Conservation (phyloP, 2,329 filamentous ascomycete species). For the Chrysosporium queenslandicum region DNA sequence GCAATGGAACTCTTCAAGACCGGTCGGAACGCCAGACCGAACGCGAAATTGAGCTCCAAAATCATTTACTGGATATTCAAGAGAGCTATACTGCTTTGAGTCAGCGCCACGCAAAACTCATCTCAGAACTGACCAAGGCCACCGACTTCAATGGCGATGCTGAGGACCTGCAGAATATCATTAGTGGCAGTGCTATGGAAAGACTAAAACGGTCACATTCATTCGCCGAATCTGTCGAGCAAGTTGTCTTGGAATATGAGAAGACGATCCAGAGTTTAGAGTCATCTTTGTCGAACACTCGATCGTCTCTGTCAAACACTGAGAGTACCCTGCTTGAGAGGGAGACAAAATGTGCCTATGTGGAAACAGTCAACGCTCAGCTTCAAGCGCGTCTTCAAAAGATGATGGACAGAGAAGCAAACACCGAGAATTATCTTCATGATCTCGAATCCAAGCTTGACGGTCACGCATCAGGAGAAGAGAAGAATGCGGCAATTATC, state of each 20-base stretch:
- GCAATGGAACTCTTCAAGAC: constrained; percentile 52
- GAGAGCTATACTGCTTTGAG: constrained; percentile 91
- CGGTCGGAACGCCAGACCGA: constrained; percentile 69
- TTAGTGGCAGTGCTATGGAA: constrained; percentile 68
- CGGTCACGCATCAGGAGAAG: constrained; percentile 80
- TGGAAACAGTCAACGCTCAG: constrained; percentile 85
- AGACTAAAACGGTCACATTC: constrained; percentile 88
- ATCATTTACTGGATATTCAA: constrained; percentile 82
- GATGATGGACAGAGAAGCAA: constrained; percentile 78
- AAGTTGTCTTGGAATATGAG: constrained; percentile 94
- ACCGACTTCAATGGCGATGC: constrained; percentile 50
- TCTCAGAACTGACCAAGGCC: constrained; percentile 82
- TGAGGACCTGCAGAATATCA: constrained; percentile 44
- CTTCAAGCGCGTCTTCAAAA: constrained; percentile 87
- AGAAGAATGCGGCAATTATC: constrained; percentile 80
- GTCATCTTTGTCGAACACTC: constrained; percentile 78
- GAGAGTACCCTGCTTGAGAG: constrained; percentile 84
- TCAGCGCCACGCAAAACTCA: constrained; percentile 87
- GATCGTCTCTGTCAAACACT: constrained; percentile 68
- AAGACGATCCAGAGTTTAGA: constrained; percentile 95
- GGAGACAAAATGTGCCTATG: constrained; percentile 85
- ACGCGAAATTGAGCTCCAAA: constrained; percentile 81
- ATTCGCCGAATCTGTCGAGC: constrained; percentile 90
- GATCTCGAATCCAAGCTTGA: constrained; percentile 86
- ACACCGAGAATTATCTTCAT: constrained; percentile 84